Evolutionary conservation across 1,139 yeast species (phyloP).

Genomic region (Scheffersomyces cryptocercus): DNA sequence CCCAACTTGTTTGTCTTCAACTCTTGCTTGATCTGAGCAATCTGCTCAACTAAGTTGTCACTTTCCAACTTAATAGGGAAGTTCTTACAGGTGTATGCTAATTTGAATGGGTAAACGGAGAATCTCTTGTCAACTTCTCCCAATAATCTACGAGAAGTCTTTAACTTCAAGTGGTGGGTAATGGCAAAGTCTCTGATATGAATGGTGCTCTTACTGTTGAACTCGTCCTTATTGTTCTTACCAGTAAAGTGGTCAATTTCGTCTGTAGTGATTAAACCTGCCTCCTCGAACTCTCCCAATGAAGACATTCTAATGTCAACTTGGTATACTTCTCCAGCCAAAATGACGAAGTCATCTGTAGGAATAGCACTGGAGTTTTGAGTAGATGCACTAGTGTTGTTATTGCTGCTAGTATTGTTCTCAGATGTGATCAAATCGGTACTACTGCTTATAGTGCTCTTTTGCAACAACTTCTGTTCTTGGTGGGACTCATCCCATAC

Average conservation of each 20-base stretch:
- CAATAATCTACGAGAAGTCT: constrained; percentile 71
- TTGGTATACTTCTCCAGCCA: constrained; percentile 83
- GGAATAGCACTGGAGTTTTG: constrained; percentile 58
- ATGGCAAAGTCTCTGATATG: constrained; percentile 85
- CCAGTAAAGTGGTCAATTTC: constrained; percentile 65
- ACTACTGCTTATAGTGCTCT: constrained; percentile 40
- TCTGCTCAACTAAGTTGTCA: constrained; percentile 36
- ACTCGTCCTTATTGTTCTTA: constrained; percentile 51
- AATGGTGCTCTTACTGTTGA: constrained; percentile 68
- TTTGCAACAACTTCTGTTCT: constrained; percentile 58
- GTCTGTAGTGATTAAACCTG: constrained; percentile 69
- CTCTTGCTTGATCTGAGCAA: constrained; percentile 47
- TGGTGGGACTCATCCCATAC: constrained; percentile 87
- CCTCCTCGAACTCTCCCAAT: constrained; percentile 49
- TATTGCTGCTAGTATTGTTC: constrained; percentile 9
- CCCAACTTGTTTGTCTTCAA: constrained; percentile 71
- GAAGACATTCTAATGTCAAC: constrained; percentile 84
- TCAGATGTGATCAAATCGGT: constrained; percentile 32
- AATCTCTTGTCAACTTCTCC: constrained; percentile 67
- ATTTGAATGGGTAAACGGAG: constrained; percentile 91
- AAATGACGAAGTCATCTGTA: constrained; percentile 71
- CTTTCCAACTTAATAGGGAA: constrained; percentile 56
- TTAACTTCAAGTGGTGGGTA: constrained; percentile 72
- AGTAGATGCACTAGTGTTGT: constrained; percentile 16
- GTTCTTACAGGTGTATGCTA: constrained; percentile 59